These are phyloP conservation scores for Xylaria sp. DNA, from an alignment of 2,329 filamentous ascomycete species.

Conservation along the genomic window DNA sequence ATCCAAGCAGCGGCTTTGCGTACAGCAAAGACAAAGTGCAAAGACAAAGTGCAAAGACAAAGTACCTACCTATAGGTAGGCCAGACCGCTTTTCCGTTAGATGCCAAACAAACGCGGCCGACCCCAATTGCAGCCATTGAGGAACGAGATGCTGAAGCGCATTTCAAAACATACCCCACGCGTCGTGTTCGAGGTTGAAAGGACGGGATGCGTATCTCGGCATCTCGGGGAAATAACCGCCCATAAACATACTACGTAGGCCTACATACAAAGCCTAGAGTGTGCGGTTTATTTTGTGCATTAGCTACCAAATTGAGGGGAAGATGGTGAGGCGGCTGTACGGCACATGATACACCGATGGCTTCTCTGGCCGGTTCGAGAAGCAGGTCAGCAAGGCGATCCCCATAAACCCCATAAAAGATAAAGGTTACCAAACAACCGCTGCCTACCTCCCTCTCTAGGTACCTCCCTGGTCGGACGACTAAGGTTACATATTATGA, in stretches of 20 bases:
- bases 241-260: too few species aligned
- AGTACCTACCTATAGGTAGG: too few species aligned
- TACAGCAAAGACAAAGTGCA: neutral
- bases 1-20: neutral
- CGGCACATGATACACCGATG: conserved; percentile 15
- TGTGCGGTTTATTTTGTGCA: neutral
- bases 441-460: too few species aligned
- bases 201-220: neutral
- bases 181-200: neutral
- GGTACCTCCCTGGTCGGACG: too few species aligned
- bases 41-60: too few species aligned
- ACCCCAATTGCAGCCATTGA: neutral
- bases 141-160: neutral
- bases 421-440: neutral
- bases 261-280: neutral
- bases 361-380: conserved; percentile 20
- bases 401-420: conserved; percentile 13
- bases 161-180: neutral
- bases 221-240: neutral
- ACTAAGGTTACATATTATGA: too few species aligned
- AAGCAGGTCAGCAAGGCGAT: conserved; percentile 1
- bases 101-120: too few species aligned
- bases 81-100: conserved; percentile 20
- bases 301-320: neutral
- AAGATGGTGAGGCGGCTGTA: neutral